These are phyloP conservation scores for Ceratobasidium theobromae DNA, from an alignment of 1,284 basidiomycete genomes.

Conservation along the genomic window DNA sequence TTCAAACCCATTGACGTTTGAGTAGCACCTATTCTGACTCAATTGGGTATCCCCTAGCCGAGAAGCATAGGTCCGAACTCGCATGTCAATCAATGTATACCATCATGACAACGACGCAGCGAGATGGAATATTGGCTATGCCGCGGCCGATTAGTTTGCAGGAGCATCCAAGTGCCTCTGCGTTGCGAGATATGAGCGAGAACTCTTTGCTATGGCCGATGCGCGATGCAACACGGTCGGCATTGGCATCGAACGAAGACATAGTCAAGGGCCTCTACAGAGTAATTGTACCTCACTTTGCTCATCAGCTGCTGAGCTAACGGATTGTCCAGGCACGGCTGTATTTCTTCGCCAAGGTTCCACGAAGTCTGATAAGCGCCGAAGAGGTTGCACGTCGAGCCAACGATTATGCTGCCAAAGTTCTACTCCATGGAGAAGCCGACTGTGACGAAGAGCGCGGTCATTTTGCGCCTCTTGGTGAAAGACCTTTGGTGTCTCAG, in stretches of 20 bases:
- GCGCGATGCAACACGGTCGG: background rate
- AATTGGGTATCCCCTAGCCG: background rate
- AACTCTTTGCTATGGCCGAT: background rate
- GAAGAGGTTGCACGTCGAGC: background rate
- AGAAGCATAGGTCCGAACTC: background rate
- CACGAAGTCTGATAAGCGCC: background rate
- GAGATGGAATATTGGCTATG: background rate
- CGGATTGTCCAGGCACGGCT: background rate
- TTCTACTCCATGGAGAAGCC: background rate
- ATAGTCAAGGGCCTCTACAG: background rate
- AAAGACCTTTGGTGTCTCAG: no score
- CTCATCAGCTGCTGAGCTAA: background rate
- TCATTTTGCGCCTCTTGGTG: no score
- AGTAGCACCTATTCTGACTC: no score
- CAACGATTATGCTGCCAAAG: background rate
- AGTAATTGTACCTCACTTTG: background rate
- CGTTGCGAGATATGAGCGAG: background rate
- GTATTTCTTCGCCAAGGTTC: background rate
- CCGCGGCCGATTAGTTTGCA: background rate
- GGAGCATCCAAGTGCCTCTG: background rate
- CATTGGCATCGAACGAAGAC: background rate
- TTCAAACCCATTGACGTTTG: background rate
- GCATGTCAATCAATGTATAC: background rate
- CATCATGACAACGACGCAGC: background rate
- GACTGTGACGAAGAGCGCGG: no score